Evolutionary conservation across 371 early-diverging fungal species (phyloP).

Genomic region (Chytridium lagenaria): DNA sequence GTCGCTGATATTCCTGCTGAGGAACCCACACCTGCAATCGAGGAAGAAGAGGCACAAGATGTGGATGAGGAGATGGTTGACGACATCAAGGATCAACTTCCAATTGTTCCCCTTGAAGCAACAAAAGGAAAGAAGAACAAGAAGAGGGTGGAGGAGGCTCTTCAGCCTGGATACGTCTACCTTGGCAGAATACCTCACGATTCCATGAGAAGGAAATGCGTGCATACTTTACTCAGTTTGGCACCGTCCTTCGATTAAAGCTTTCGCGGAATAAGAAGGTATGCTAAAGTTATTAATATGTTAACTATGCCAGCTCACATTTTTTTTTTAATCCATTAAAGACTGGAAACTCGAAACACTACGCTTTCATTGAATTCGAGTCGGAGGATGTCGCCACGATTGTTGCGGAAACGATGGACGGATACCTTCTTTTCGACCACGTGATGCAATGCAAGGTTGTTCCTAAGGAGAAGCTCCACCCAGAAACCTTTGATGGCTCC

Average conservation of each 20-base stretch:
- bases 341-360: constrained; percentile 90
- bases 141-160: no score
- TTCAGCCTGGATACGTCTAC: constrained; percentile 74
- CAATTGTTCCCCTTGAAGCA: no score
- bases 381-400: constrained; percentile 81
- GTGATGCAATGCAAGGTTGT: constrained; percentile 81
- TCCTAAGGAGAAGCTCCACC: constrained; percentile 71
- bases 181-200: constrained; percentile 92
- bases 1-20: no score
- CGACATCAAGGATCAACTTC: no score
- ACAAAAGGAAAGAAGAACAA: no score
- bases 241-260: constrained; percentile 77
- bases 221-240: constrained; percentile 92
- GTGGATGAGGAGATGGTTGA: no score
- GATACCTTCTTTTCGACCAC: constrained; percentile 81
- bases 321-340: no score
- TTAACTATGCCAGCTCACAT: no score
- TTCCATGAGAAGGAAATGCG: constrained; percentile 92
- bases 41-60: no score
- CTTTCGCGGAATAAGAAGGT: constrained; percentile 86
- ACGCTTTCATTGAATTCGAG: constrained; percentile 89
- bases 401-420: constrained; percentile 95
- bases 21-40: no score
- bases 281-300: not conserved
- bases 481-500: constrained; percentile 70